Conservation (phyloP, 2,329 filamentous ascomycete genomes). For the Claviceps sp. region DNA sequence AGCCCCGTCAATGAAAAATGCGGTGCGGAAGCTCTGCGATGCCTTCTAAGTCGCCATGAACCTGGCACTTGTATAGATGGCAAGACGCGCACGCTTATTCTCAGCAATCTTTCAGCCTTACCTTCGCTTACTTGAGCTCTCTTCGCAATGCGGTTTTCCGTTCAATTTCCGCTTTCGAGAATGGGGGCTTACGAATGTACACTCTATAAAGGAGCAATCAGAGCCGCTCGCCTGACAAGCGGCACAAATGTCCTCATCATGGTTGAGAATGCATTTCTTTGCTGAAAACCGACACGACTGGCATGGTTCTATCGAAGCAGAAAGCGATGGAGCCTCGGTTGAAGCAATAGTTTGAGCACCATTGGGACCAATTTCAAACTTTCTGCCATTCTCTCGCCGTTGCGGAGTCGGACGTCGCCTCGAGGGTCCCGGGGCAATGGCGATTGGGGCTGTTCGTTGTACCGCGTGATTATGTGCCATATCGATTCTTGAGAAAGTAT, state of each 20-base stretch:
- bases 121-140: constrained; percentile 51
- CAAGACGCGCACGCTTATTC: background rate
- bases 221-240: constrained; percentile 66
- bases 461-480: constrained; percentile 42
- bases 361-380: constrained; percentile 34
- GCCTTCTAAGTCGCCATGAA: background rate
- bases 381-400: constrained; percentile 33
- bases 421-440: constrained; percentile 49
- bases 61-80: background rate
- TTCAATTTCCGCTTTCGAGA: constrained; percentile 70
- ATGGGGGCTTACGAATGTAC: constrained; percentile 37
- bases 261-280: constrained; percentile 59
- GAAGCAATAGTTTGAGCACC: constrained; percentile 40
- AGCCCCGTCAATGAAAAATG: background rate
- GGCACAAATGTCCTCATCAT: constrained; percentile 64
- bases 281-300: constrained; percentile 64
- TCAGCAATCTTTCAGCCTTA: constrained; percentile 28
- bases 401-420: constrained; percentile 26
- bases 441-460: constrained; percentile 49
- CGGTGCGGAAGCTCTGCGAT: background rate
- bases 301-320: constrained; percentile 42
- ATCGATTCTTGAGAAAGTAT: constrained; percentile 14
- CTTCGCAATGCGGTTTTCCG: constrained; percentile 46
- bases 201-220: constrained; percentile 66
- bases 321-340: constrained; percentile 31